Evolutionary conservation across 2,329 filamentous ascomycete genomes (phyloP), one percentile per base, ranked within the genome.

Genomic region (Neopestalotiopsis clavispora): DNA sequence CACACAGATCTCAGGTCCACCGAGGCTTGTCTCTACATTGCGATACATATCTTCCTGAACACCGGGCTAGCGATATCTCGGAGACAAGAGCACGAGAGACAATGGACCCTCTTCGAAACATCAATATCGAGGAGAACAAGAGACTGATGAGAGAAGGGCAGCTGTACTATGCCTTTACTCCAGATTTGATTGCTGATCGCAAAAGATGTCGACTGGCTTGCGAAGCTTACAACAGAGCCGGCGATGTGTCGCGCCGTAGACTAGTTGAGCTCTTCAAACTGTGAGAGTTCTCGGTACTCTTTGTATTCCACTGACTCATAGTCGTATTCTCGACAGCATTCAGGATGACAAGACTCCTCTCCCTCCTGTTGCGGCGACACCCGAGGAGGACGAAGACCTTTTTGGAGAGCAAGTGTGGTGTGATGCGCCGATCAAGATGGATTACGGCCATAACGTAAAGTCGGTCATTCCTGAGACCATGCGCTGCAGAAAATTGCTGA

Each of bases 371-470:
- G 85, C 85, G 5, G 75, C 85, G 2, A 89, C 87, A 12, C 80
- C 85, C 2, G 88, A 88, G 67, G 89, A 89, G 72, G 92, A 96
- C 71, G 90, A 91, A 10, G 84, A 81, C 20, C 82, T 91, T 1
- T 87, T 96, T 42, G 83, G 84, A 28, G 82, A 91, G 42, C 81
- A 91, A 32, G 89, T 93, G 0, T 94, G 89, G 86, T 84, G 95
- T 28, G 90, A 93, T 70, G 80, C 86, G 0, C 93, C 93, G 0
- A 83, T 96, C 66, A 87, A 85, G 60, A 86, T 92, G 70, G 94
- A 97, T 80, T 95, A 96, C 74, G 94, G 94, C 3, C 90, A 86
- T 74, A 94, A 96, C 71, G 83, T 95, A 60, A 87, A 81, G 85
- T 86, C 77, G 59, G 77, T 72, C 32, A 30, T 65, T 10, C 61